These are phyloP conservation scores for Lachancea cidri DNA, from an alignment of 805 yeast genomes.

Conservation along the genomic window DNA sequence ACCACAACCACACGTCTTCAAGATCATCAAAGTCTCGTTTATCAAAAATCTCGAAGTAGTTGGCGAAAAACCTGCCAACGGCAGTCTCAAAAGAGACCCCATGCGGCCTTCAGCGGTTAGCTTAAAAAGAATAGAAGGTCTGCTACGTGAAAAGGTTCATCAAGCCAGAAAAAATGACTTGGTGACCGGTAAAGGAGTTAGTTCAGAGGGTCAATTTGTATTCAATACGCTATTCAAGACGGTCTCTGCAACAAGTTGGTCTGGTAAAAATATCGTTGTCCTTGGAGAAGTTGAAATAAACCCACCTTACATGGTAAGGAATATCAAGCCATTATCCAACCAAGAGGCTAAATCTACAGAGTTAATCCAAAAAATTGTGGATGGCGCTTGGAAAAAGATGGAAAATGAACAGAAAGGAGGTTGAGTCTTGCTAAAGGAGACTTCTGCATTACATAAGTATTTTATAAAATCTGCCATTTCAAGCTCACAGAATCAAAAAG, in stretches of 20 bases:
- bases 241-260: conserved; percentile 42
- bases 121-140: conserved; percentile 24
- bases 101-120: conserved; percentile 34
- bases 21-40: conserved; percentile 52
- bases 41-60: conserved; percentile 47
- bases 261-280: conserved; percentile 39
- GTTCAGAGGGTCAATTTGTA: conserved; percentile 40
- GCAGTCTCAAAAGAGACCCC: conserved; percentile 29
- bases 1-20: conserved; percentile 33
- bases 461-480: conserved; percentile 17
- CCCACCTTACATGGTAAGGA: conserved; percentile 39
- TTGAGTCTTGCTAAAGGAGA: conserved; percentile 24
- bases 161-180: conserved; percentile 20
- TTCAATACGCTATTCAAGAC: conserved; percentile 43
- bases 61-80: conserved; percentile 34
- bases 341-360: conserved; percentile 32
- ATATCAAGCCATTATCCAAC: conserved; percentile 17
- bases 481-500: conserved; percentile 48
- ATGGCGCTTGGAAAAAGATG: conserved; percentile 43
- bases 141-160: conserved; percentile 23
- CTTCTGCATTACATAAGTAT: too few relatives aligned
- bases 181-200: conserved; percentile 34
- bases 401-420: conserved; percentile 50
- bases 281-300: conserved; percentile 42
- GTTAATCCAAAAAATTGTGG: conserved; percentile 45